Evolutionary conservation across 2,329 filamentous ascomycete genomes (phyloP), one percentile per base, ranked within the genome.

Genomic region (Nemania sp.): DNA sequence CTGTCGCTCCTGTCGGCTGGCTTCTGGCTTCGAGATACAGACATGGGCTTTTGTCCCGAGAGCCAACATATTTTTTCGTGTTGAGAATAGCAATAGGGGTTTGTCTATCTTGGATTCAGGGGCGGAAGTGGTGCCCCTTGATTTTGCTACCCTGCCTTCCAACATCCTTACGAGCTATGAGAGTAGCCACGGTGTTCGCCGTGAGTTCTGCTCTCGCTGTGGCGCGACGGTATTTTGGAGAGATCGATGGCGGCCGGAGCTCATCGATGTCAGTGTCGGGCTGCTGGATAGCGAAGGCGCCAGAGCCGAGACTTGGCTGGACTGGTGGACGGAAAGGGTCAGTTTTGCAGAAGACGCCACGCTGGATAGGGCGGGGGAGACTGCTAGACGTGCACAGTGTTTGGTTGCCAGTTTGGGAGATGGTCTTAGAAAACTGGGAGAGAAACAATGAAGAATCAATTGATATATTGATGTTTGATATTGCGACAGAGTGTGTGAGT

Each of bases 191-290:
- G 77, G 75, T 0, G 78, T 84, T 3, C 70, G 73, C 41, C 77
- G 86, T 14, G 81, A 85, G 37, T 89, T 88, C 63, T 90, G 86
- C 64, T 68, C 69, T 1, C 64, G 49, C 1, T 90, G 86, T 63
- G 86, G 86, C 1, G 85, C 86, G 0, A 84, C 79, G 0, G 75
- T 84, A 3, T 88, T 88, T 62, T 88, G 82, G 80, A 77, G 81
- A 61, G 78, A 78, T 48, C 70, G 74, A 3, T 72, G 73, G 55
- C 72, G 84, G 33, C 75, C 80, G 0, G 75, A 77, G 3, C 65
- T 89, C 15, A 74, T 89, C 14, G 84, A 89, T 68, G 78, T 89
- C 7, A 86, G 83, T 56, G 77, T 80, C 7, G 86, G 86, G 0
- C 61, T 88, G 33, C 64, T 88, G 5, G 71, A 73, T 36, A 76